Evolutionary conservation across 2,329 filamentous ascomycete genomes (phyloP).

Genomic region (Microcyclospora pomicola): DNA sequence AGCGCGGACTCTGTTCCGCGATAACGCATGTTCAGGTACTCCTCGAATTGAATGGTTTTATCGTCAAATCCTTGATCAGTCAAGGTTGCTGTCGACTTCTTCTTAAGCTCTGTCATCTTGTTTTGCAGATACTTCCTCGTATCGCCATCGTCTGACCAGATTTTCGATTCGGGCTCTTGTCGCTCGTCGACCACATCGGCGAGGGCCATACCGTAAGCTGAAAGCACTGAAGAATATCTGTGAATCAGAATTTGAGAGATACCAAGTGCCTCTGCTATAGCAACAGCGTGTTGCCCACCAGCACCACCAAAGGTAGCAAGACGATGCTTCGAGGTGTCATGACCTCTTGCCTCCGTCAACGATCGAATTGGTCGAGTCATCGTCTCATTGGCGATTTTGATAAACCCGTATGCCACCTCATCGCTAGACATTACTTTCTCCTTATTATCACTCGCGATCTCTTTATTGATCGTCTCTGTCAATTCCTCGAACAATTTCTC

Average conservation of each 20-base stretch:
- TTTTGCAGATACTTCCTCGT: slow-evolving; percentile 49
- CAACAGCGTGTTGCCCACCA: slow-evolving; percentile 83
- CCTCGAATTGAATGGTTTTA: slow-evolving; percentile 65
- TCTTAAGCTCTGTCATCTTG: slow-evolving; percentile 68
- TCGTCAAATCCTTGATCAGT: slow-evolving; percentile 66
- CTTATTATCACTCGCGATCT: slow-evolving; percentile 47
- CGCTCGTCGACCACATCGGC: slow-evolving; percentile 87
- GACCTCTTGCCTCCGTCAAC: slow-evolving; percentile 81
- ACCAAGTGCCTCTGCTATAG: slow-evolving; percentile 71
- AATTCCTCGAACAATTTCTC: slow-evolving; percentile 62
- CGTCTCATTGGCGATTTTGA: slow-evolving; percentile 80
- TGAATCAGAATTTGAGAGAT: slow-evolving; percentile 78
- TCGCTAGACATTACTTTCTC: slow-evolving; percentile 57
- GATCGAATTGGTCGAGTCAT: slow-evolving; percentile 86
- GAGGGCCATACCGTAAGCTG: slow-evolving; percentile 83
- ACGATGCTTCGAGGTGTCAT: slow-evolving; percentile 81
- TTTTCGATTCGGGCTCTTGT: slow-evolving; percentile 58
- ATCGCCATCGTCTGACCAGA: slow-evolving; percentile 44
- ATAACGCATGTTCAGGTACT: slow-evolving; percentile 90
- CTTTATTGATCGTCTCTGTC: slow-evolving; percentile 62
- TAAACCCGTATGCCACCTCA: slow-evolving; percentile 77
- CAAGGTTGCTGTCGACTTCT: slow-evolving; percentile 55
- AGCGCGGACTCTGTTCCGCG: slow-evolving; percentile 80
- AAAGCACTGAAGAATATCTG: slow-evolving; percentile 75
- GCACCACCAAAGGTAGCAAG: slow-evolving; percentile 86